Conservation (phyloP, 2,329 filamentous ascomycete genomes). For the Biscogniauxia marginata region DNA sequence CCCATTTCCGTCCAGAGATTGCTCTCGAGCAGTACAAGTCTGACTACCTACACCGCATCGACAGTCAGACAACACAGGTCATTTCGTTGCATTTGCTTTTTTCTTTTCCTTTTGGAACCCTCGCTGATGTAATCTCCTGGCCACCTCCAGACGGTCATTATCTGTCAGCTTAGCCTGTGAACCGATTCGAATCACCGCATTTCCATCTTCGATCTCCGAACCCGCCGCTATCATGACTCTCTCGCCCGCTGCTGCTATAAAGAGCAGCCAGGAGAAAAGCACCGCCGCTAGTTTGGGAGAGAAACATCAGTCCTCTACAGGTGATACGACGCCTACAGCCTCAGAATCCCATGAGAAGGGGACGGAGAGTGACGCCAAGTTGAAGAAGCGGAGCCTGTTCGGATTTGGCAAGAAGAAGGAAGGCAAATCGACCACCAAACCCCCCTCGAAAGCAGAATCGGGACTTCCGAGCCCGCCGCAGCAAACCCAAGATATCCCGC, state of each 20-base stretch:
- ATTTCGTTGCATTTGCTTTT: slow-evolving; percentile 6
- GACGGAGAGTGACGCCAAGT: slow-evolving; percentile 37
- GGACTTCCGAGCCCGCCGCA: slow-evolving; percentile 34
- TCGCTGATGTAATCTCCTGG: slow-evolving; percentile 25
- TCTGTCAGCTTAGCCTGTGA: slow-evolving; percentile 11
- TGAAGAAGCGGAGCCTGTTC: slow-evolving; percentile 58
- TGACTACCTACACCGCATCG: not conserved
- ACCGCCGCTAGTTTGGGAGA: not conserved
- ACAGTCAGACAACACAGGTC: not conserved
- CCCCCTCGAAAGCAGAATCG: slow-evolving; percentile 28
- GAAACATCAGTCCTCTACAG: slow-evolving; percentile 16
- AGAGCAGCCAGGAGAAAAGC: slow-evolving; percentile 23
- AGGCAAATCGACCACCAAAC: slow-evolving; percentile 38
- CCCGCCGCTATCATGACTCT: slow-evolving; percentile 29
- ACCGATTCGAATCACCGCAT: slow-evolving; percentile 21
- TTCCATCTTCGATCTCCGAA: slow-evolving; percentile 3
- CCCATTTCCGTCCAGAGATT: not conserved
- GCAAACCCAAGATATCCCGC: slow-evolving; percentile 30
- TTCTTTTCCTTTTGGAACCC: slow-evolving; percentile 23
- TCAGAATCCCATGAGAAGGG: slow-evolving; percentile 25
- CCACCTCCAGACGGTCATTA: slow-evolving; percentile 22
- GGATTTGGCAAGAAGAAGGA: slow-evolving; percentile 63
- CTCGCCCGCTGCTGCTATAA: slow-evolving; percentile 31
- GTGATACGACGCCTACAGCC: slow-evolving; percentile 35
- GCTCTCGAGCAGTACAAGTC: not conserved